Evolutionary conservation across 106 monocot species (phyloP).

Genomic region (Allium cepa): DNA sequence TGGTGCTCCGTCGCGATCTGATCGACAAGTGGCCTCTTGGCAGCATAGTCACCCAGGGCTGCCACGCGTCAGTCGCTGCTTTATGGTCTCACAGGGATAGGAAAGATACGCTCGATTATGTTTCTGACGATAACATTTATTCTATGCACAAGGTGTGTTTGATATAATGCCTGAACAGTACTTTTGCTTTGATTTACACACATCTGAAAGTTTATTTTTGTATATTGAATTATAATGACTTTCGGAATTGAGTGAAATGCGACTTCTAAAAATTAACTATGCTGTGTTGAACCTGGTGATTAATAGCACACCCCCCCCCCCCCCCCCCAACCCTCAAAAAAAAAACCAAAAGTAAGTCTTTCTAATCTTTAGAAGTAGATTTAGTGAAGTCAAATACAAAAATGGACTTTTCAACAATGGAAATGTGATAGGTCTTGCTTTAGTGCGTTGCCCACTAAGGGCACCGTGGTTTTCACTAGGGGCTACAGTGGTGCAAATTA

Average conservation of each 20-base stretch:
- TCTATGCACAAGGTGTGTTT: slow-evolving; percentile 91
- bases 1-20: slow-evolving; percentile 93
- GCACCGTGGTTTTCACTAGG: too few species aligned
- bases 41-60: slow-evolving; percentile 79
- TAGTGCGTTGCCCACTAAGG: too few species aligned
- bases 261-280: too few species aligned
- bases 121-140: slow-evolving; percentile 46
- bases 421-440: too few species aligned
- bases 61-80: slow-evolving; percentile 91
- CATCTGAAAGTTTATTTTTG: background rate
- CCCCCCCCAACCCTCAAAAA: too few species aligned
- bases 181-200: background rate
- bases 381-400: too few species aligned
- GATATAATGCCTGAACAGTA: slow-evolving; percentile 28
- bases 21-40: slow-evolving; percentile 91
- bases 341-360: too few species aligned
- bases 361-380: too few species aligned
- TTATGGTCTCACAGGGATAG: slow-evolving; percentile 65
- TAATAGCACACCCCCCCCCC: too few species aligned
- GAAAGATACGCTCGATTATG: slow-evolving; percentile 52
- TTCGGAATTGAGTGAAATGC: background rate
- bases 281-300: too few species aligned
- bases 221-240: background rate
- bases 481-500: too few species aligned
- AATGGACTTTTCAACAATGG: too few species aligned